phyloP scores from a whole-genome alignment of 345 rosid species.

The Brassica rapa region DNA sequence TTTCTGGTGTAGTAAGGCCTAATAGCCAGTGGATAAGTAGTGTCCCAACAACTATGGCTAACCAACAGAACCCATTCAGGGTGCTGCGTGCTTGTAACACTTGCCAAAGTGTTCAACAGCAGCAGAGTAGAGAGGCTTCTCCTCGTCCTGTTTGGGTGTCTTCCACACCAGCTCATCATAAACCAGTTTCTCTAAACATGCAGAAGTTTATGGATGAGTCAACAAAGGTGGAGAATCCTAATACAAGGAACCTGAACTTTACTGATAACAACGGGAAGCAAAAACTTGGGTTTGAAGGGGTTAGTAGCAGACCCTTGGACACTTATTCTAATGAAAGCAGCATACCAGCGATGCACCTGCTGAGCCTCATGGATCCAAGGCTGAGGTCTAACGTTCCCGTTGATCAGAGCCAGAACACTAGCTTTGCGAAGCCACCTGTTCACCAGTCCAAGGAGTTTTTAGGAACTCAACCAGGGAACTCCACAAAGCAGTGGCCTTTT shows the following conservation, averaged over 20 bases:
- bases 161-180: slow-evolving; percentile 42
- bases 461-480: neutral
- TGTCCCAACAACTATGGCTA: slow-evolving; percentile 36
- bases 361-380: slow-evolving; percentile 89
- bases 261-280: slow-evolving; percentile 34
- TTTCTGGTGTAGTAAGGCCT: slow-evolving; percentile 41
- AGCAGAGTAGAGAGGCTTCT: slow-evolving; percentile 45
- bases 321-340: slow-evolving; percentile 62
- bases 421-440: slow-evolving; percentile 44
- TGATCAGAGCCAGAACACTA: slow-evolving; percentile 44
- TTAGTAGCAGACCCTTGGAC: slow-evolving; percentile 52
- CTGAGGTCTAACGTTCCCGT: slow-evolving; percentile 49
- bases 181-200: slow-evolving; percentile 37
- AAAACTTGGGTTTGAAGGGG: slow-evolving; percentile 46
- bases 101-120: slow-evolving; percentile 51
- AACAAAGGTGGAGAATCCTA: slow-evolving; percentile 41
- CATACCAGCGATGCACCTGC: slow-evolving; percentile 89
- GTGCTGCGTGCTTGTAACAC: slow-evolving; percentile 45
- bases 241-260: slow-evolving; percentile 39
- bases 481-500: slow-evolving; percentile 44
- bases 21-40: slow-evolving; percentile 46
- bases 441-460: slow-evolving; percentile 25
- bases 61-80: slow-evolving; percentile 39
- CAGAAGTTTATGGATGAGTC: slow-evolving; percentile 41
- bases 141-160: slow-evolving; percentile 46